Percentiles rank a stretch among this genome's conserved stretches.
Conservation (phyloP, 805 yeast genomes). For the Metschnikowia henanensis region DNA sequence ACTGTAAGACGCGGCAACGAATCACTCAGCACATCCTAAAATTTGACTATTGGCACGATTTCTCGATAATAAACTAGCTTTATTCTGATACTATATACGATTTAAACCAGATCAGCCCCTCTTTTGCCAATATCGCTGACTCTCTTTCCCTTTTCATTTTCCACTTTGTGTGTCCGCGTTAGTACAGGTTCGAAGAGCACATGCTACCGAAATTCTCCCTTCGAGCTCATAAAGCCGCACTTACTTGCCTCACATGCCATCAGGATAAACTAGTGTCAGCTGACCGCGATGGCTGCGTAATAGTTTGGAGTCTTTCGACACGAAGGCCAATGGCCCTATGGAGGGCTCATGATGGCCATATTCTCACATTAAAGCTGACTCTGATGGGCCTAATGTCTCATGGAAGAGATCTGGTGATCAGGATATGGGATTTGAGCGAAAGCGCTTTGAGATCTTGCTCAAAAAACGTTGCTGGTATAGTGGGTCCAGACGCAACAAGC, state of each 20-base stretch:
- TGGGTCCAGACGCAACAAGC: neutral
- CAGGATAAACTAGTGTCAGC: constrained; percentile 41
- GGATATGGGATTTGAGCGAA: constrained; percentile 41
- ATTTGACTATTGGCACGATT: no score
- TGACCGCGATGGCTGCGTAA: constrained; percentile 62
- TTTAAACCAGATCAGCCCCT: no score
- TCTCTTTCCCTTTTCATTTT: neutral
- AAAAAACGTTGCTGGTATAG: constrained; percentile 4
- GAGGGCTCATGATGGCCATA: constrained; percentile 55
- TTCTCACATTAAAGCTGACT: constrained; percentile 46
- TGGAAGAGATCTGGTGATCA: constrained; percentile 60
- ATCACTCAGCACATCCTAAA: no score
- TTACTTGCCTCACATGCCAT: constrained; percentile 13
- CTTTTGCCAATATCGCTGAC: no score
- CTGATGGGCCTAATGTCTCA: constrained; percentile 51
- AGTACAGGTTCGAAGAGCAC: neutral
- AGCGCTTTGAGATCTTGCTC: constrained; percentile 3
- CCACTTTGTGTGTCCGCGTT: neutral
- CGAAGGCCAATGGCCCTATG: constrained; percentile 58
- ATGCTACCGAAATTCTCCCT: constrained; percentile 14
- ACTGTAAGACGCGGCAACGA: no score
- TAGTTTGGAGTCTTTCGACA: constrained; percentile 63
- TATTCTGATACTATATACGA: no score
- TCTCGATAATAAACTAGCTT: no score
- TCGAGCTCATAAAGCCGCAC: constrained; percentile 18